Percentiles rank a stretch among this genome's conserved stretches.
These are phyloP conservation scores for Hemileccinum rubropunctum DNA, from an alignment of 768 basidiomycete genomes.

Conservation along the genomic window DNA sequence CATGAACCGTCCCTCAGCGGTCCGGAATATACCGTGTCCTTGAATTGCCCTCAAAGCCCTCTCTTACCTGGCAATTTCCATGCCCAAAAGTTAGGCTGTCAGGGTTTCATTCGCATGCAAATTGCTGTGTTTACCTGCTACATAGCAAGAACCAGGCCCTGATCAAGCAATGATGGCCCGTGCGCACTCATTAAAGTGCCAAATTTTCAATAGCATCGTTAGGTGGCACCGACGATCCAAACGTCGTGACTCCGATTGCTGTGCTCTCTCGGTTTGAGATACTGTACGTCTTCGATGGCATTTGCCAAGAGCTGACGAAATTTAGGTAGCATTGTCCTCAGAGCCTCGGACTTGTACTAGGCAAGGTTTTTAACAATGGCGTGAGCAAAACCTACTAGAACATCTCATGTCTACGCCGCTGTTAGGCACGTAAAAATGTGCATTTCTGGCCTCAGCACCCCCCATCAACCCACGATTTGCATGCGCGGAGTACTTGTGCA, in stretches of 20 bases:
- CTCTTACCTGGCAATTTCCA: background rate
- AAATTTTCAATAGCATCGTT: background rate
- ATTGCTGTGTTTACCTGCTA: slow-evolving; percentile 5
- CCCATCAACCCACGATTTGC: too few relatives aligned
- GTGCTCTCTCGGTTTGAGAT: slow-evolving; percentile 18
- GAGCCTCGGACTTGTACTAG: slow-evolving; percentile 3
- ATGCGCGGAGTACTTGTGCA: background rate
- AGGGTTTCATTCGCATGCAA: background rate
- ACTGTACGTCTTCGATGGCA: background rate
- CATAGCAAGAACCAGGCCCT: too few relatives aligned
- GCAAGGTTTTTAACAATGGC: background rate
- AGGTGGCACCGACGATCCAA: background rate
- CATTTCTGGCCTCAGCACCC: background rate
- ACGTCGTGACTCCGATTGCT: slow-evolving; percentile 11
- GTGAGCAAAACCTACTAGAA: background rate
- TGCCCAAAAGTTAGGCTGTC: background rate
- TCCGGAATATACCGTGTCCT: background rate
- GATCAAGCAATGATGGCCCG: too few relatives aligned
- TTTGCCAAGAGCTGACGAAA: slow-evolving; percentile 11
- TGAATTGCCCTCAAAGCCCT: too few relatives aligned
- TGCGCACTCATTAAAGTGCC: too few relatives aligned
- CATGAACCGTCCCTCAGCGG: background rate
- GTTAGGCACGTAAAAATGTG: background rate
- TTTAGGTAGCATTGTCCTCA: background rate
- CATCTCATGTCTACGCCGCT: background rate